Evolutionary conservation across 1,284 basidiomycete species (phyloP), one percentile per base, ranked within the genome.

Genomic region (Stygiomarasmius scandens): DNA sequence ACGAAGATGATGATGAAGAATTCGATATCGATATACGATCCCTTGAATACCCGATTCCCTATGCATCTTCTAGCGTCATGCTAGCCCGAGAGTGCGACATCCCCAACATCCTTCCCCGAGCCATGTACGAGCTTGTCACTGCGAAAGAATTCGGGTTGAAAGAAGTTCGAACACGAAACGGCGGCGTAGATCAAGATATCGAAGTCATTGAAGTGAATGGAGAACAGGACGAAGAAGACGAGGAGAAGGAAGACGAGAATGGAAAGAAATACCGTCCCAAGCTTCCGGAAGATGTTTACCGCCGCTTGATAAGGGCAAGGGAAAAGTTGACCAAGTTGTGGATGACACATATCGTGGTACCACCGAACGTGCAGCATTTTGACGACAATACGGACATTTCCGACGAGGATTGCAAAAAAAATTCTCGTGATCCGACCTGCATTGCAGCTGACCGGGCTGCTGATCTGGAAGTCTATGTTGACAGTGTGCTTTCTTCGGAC

Each of bases 71-170:
- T 38, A 6, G 3, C 14, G 12, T 41, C 23, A 43, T 55, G 5
- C 54, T 49, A 55, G 54, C 36, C 41, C n/a, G 57, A 27, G 45
- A 20, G 25, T 36, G 8, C 63, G 96, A 94, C 86, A 96, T 6
- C 93, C 88, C 23, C 96, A 99, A 69, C 96, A 96, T 1, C 82
- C 95, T 49, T 95, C 96, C 0, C 95, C 96, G 0, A 98, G 99
- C 95, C 96, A 94, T 0, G 77, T 98, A 23, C 99, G 93, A 73
- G 82, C 95, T 6, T 71, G 96, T n/a, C 84, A 96, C 70, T 90
- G 92, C 67, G 85, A 85, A 58, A 6, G n/a, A 12, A 5, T 41
- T 41, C 4, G 83, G 86, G 52, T 98, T 94, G 95, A 95, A 98
- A 63, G 80, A 78, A 52, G 74, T 70, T 20, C 67, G 69, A 58